Conservation (phyloP, 1,139 yeast genomes). For the Kluyveromyces sp. region DNA sequence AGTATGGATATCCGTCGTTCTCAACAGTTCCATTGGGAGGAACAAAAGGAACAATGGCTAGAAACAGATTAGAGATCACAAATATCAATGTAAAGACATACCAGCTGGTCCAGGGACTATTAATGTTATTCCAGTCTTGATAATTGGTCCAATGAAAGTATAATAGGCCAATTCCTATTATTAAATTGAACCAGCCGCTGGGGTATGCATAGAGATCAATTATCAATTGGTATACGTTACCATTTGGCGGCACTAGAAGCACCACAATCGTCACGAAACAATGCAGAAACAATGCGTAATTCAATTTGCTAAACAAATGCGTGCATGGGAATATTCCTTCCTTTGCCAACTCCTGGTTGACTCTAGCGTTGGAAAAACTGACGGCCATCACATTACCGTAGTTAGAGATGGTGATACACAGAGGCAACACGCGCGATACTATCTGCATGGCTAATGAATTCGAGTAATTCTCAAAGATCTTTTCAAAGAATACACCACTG, state of each 20-base stretch:
- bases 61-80: slow-evolving; percentile 55
- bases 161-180: slow-evolving; percentile 59
- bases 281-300: slow-evolving; percentile 36
- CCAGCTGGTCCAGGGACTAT: slow-evolving; percentile 53
- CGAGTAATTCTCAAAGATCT: slow-evolving; percentile 49
- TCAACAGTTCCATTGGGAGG: slow-evolving; percentile 57
- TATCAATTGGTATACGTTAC: slow-evolving; percentile 64
- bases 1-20: slow-evolving; percentile 55
- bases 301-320: slow-evolving; percentile 39
- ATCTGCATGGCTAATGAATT: slow-evolving; percentile 28
- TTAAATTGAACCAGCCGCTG: slow-evolving; percentile 53
- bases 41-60: slow-evolving; percentile 65
- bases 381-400: slow-evolving; percentile 66
- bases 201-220: slow-evolving; percentile 64
- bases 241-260: slow-evolving; percentile 53
- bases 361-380: slow-evolving; percentile 59
- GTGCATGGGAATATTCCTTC: slow-evolving; percentile 58
- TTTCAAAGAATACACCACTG: slow-evolving; percentile 49
- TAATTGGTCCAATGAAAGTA: slow-evolving; percentile 46
- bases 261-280: slow-evolving; percentile 38
- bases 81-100: slow-evolving; percentile 56
- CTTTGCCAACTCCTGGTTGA: slow-evolving; percentile 57
- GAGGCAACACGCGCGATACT: slow-evolving; percentile 5
- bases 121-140: slow-evolving; percentile 48
- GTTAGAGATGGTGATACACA: slow-evolving; percentile 7